Base-by-base conservation (phyloP, 163 green algal species). In the Prototheca wickerhamii region DNA sequence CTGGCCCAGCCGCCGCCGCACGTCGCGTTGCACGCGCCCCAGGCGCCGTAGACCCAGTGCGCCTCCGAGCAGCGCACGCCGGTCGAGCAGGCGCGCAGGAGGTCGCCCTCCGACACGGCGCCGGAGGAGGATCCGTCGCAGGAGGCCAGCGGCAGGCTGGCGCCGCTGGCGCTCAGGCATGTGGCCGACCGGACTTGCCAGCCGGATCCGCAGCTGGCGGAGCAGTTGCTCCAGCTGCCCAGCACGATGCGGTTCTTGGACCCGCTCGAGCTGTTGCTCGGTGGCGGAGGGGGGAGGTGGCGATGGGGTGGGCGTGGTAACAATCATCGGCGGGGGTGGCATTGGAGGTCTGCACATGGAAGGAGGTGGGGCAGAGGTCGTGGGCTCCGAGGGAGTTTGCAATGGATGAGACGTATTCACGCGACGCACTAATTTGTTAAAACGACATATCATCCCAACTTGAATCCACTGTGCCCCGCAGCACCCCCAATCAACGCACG, bases 31-130 rank as follows among this genome's bases (percentile, higher is more conserved):
- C 77, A 84, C 3, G 37, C 26, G 12, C 42, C 52, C 75, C 75
- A 84, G n/a, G 65, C 37, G 0, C 54, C 60, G 68, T 76, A 78
- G 2, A 64, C 30, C 64, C 70, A 80, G 58, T 78, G 46, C n/a
- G 60, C 31, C 0, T 30, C 52, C 5, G 49, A 42, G 56, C 72
- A 80, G 25, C 15, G 26, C 12, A 37, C 53, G 7, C 52, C 35
- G 40, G 12, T 50, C 17, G 12, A n/a, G 40, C 17, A 50, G 12
- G 12, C 12, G 40, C 12, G 12, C 40, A 50, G 17, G 17, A 50
- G n/a, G 31, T 26, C 25, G 55, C 32, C 3, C 32, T 35, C 1
- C 8, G 25, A 25, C 32, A 25, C 8, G 2, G 56, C n/a, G 28
- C n/a, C 31, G 26, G 55, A n/a, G 3, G 18, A 58, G 17, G 43